A percentile compares a stretch with the other conserved stretches of the same genome.
These are phyloP conservation scores for Babesia gibsoni DNA, from an alignment of 169 alveolate species.

Conservation along the genomic window DNA sequence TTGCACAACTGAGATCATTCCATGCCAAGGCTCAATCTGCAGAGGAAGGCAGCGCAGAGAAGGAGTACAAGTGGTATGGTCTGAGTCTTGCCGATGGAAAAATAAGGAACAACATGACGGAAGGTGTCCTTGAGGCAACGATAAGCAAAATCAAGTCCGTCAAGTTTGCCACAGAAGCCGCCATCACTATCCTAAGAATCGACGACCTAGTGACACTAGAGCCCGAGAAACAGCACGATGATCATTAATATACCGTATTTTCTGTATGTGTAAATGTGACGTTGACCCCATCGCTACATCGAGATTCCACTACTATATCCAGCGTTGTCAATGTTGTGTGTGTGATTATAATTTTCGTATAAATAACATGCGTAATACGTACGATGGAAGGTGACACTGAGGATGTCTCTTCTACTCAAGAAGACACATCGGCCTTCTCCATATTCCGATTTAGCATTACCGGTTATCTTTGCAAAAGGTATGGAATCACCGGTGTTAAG, in stretches of 20 bases:
- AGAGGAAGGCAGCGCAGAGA: conserved; percentile 45
- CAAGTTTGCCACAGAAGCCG: conserved; percentile 99
- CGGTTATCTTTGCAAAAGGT: conserved; percentile 2
- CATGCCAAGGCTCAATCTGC: conserved; percentile 87
- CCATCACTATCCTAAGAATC: conserved; percentile 95
- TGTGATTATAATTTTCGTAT: background rate
- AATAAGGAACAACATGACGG: conserved; percentile 89
- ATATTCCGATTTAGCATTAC: background rate
- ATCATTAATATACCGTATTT: conserved; percentile 63
- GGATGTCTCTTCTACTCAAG: conserved; percentile 8
- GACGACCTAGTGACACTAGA: conserved; percentile 94
- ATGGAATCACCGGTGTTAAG: background rate
- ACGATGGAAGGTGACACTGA: background rate
- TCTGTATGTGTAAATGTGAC: background rate
- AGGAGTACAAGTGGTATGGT: conserved; percentile 85
- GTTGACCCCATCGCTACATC: conserved; percentile 22
- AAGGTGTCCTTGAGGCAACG: conserved; percentile 96
- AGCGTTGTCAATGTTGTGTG: background rate
- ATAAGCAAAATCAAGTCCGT: conserved; percentile 90
- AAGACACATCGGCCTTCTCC: conserved; percentile 5
- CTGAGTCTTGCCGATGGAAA: conserved; percentile 93
- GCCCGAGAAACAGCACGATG: conserved; percentile 84
- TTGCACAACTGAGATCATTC: conserved; percentile 89
- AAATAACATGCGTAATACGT: background rate
- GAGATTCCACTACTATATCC: background rate